These are phyloP conservation scores for Quercus tomentella DNA, from an alignment of 331 rosid genomes.

Conservation along the genomic window DNA sequence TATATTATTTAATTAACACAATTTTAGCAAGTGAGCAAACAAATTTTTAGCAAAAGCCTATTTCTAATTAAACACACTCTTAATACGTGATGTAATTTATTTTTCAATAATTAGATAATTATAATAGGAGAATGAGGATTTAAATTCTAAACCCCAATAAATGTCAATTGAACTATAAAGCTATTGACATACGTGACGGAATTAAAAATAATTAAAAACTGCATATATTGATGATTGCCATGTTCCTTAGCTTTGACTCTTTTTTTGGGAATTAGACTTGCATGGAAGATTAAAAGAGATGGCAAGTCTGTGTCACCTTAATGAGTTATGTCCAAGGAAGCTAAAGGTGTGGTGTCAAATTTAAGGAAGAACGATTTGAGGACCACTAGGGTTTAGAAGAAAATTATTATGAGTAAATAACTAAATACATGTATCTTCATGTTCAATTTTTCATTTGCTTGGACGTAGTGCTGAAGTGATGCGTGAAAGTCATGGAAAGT, in stretches of 20 bases:
- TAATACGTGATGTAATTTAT: too few relatives aligned
- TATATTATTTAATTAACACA: too few relatives aligned
- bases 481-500: background rate
- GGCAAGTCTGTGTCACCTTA: slow-evolving; percentile 9
- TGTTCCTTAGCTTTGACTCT: background rate
- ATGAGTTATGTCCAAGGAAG: slow-evolving; percentile 22
- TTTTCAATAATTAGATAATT: too few relatives aligned
- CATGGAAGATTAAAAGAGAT: background rate
- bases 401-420: background rate
- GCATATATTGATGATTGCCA: background rate
- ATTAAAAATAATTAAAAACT: background rate
- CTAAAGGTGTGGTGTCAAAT: background rate
- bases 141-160: too few relatives aligned
- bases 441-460: background rate
- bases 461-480: background rate
- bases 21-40: too few relatives aligned
- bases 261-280: background rate
- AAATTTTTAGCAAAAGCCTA: too few relatives aligned
- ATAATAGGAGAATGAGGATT: too few relatives aligned
- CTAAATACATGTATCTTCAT: background rate
- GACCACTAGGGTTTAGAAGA: background rate
- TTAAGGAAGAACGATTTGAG: background rate
- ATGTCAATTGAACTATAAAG: too few relatives aligned
- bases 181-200: too few relatives aligned
- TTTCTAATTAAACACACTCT: too few relatives aligned